Percentiles rank a stretch among this genome's conserved stretches.
Conservation (phyloP, 305 asterid species). For the Fraxinus floribunda region DNA sequence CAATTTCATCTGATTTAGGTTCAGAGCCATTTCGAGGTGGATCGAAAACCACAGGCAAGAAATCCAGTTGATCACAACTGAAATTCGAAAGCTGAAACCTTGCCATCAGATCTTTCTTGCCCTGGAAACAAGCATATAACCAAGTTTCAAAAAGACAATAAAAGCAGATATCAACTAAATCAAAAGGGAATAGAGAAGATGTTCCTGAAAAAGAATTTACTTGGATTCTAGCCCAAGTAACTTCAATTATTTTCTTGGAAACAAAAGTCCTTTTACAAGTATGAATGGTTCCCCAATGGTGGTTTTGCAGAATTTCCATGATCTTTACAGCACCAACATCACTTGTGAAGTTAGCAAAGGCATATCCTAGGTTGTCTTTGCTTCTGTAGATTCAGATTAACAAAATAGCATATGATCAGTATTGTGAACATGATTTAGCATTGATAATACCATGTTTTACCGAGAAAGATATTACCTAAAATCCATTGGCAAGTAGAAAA, state of each 20-base stretch:
- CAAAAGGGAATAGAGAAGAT: neutral
- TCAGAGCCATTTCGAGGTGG: conserved; percentile 53
- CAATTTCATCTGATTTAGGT: conserved; percentile 6
- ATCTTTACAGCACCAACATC: conserved; percentile 26
- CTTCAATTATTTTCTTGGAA: conserved; percentile 38
- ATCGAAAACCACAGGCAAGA: conserved; percentile 44
- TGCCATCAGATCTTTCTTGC: conserved; percentile 30
- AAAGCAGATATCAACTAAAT: neutral
- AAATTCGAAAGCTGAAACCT: conserved; percentile 36
- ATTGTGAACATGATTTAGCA: neutral
- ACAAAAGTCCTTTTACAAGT: conserved; percentile 1
- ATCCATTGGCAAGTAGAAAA: conserved; percentile 55
- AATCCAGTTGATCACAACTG: conserved; percentile 28
- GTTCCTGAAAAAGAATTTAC: conserved; percentile 19
- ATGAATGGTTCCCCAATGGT: conserved; percentile 29
- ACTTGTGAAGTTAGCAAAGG: conserved; percentile 52
- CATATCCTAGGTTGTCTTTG: conserved; percentile 46
- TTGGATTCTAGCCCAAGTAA: conserved; percentile 51
- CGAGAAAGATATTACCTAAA: conserved; percentile 30
- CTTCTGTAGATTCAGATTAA: conserved; percentile 16
- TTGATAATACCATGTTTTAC: neutral
- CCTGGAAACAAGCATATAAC: conserved; percentile 29
- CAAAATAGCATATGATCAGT: neutral
- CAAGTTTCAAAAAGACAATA: neutral
- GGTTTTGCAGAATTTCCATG: conserved; percentile 20